Percentiles rank a stretch among this genome's conserved stretches.
Evolutionary conservation across 257 asterid species (phyloP).

Genomic region (Henckelia pumila): DNA sequence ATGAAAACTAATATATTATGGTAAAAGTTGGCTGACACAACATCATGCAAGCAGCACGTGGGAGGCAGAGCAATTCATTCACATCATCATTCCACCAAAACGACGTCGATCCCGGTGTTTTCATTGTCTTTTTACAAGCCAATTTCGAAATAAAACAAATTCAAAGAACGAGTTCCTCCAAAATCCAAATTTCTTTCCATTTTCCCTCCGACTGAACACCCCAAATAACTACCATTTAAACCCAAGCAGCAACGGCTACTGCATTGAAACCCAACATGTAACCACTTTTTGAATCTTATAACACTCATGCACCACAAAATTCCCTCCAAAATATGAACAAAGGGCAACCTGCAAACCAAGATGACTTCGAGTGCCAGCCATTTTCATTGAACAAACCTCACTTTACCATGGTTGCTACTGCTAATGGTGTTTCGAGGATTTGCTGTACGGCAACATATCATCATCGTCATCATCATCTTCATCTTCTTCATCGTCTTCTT

Average conservation of each 20-base stretch:
- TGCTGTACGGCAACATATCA: slow-evolving; percentile 32
- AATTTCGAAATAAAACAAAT: slow-evolving; percentile 1
- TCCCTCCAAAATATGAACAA: slow-evolving; percentile 60
- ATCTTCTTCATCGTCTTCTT: too few species aligned
- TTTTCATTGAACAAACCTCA: slow-evolving; percentile 9
- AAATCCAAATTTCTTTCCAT: slow-evolving; percentile 9
- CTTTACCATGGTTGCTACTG: slow-evolving; percentile 7
- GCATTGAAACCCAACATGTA: slow-evolving; percentile 26
- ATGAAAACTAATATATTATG: background rate
- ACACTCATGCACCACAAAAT: slow-evolving; percentile 28
- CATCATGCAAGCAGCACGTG: slow-evolving; percentile 38
- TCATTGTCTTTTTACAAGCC: slow-evolving; percentile 30
- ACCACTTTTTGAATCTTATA: slow-evolving; percentile 69
- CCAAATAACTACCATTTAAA: slow-evolving; percentile 39
- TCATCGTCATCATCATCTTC: slow-evolving; percentile 26
- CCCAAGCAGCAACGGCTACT: slow-evolving; percentile 31
- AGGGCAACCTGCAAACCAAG: slow-evolving; percentile 15
- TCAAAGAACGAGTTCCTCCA: background rate
- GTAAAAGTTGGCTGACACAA: slow-evolving; percentile 21
- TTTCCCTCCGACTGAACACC: slow-evolving; percentile 30
- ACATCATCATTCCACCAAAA: slow-evolving; percentile 1
- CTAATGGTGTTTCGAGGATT: slow-evolving; percentile 50
- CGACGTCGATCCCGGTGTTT: slow-evolving; percentile 28
- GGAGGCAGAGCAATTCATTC: background rate
- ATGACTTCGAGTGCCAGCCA: slow-evolving; percentile 29